Evolutionary conservation across 2,329 filamentous ascomycete species (phyloP), one percentile per base, ranked within the genome.

Genomic region (Fusarium pseudonygamai): DNA sequence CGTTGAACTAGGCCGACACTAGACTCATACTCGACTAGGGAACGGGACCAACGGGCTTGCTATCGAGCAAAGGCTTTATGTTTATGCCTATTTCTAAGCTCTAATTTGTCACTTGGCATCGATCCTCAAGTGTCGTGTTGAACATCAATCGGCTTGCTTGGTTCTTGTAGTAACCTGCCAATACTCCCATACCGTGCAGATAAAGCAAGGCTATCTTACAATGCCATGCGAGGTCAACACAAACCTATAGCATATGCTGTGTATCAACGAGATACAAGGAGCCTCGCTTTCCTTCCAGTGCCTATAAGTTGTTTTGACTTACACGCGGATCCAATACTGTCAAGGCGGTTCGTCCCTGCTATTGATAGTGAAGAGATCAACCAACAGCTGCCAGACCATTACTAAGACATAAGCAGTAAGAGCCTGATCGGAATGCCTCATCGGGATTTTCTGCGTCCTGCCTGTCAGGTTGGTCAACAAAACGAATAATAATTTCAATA

Each of bases 381-480:
- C 22, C 2, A 3, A 16, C 20, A 34, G 24, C 24, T 28, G 50
- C 14, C 5, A 53, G 14, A 53, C 50, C 4, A 5, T 18, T 39
- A 7, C 18, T 10, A 28, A 28, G 10, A 7, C 14, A 16, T 7
- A 22, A 7, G 10, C 3, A 2, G 9, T 13, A 14, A 20, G 11
- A 24, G 8, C 9, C 22, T 20, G 0, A 34, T 10, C 0, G 0
- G 16, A 3, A 0, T n/a, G n/a, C n/a, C 22, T 20, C 1, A 34
- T 10, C 0, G 0, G 16, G 3, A 0, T n/a, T 13, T 32, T 18
- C 5, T 13, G 1, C 6, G 2, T 3, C 15, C 28, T n/a, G 5
- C 7, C 11, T 2, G 28, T 13, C 8, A 28, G 13, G 2, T 18
- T 5, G 0, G 7, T 14, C 1, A 16, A 7, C 0, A 9, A 18